phyloP scores from a whole-genome alignment of 345 rosid species.

The Mangifera indica region DNA sequence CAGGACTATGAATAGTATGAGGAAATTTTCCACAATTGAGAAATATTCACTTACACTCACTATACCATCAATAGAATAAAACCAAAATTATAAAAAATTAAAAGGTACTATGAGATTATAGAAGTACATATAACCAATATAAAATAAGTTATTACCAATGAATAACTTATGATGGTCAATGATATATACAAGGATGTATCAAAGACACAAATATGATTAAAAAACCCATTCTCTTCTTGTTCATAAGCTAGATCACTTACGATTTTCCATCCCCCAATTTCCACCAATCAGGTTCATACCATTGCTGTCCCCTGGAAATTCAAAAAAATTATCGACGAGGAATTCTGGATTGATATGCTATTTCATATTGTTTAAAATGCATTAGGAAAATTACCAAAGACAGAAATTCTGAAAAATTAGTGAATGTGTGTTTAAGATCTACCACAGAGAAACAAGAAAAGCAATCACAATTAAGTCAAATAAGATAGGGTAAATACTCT shows the following conservation, averaged over 20 bases:
- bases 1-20: conserved; percentile 13
- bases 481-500: conserved; percentile 42
- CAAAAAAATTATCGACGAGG: conserved; percentile 1
- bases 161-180: not conserved
- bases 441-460: not conserved
- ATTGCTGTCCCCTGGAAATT: conserved; percentile 72
- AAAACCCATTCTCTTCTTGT: not conserved
- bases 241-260: conserved; percentile 53
- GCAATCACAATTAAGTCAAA: not conserved
- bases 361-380: conserved; percentile 1
- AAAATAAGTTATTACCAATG: not conserved
- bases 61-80: not conserved
- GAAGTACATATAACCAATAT: not conserved
- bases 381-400: not conserved
- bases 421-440: not conserved
- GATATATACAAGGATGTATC: no score
- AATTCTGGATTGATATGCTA: not conserved
- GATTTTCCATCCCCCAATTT: conserved; percentile 90
- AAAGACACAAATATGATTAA: not conserved
- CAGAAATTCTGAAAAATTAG: not conserved
- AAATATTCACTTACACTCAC: not conserved
- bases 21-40: not conserved
- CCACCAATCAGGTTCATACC: conserved; percentile 99
- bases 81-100: not conserved
- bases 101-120: not conserved